Evolutionary conservation across 176 grass and related monocot genomes (phyloP).

Genomic region (Oryza meyeriana): DNA sequence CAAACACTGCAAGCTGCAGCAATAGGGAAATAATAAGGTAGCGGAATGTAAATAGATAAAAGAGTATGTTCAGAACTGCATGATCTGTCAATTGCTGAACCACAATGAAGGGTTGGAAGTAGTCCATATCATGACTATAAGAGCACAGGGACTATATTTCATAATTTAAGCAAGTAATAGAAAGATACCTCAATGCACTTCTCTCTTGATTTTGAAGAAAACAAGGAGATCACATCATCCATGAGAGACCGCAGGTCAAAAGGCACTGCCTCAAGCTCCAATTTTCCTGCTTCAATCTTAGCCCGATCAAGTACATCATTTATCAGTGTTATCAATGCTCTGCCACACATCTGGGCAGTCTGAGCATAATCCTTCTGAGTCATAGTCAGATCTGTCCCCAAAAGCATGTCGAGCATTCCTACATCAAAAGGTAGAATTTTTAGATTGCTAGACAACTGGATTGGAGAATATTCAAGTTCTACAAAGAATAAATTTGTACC

Average conservation of each 20-base stretch:
- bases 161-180: background rate
- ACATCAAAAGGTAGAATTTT: conserved; percentile 10
- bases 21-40: conserved; percentile 25
- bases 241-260: conserved; percentile 80
- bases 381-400: conserved; percentile 80
- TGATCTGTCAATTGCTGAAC: background rate
- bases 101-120: conserved; percentile 12
- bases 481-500: conserved; percentile 47
- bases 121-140: background rate
- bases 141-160: background rate
- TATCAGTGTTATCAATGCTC: conserved; percentile 81
- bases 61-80: background rate
- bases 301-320: conserved; percentile 97
- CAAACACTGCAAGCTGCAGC: conserved; percentile 87
- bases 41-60: background rate
- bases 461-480: background rate
- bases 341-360: conserved; percentile 86
- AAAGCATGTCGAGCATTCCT: conserved; percentile 98
- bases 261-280: conserved; percentile 81
- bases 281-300: conserved; percentile 94
- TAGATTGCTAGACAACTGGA: background rate
- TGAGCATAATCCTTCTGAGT: conserved; percentile 89
- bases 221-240: conserved; percentile 95
- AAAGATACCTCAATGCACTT: conserved; percentile 85
- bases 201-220: conserved; percentile 91